Percentiles rank a stretch among this genome's conserved stretches.
phyloP scores from a whole-genome alignment of 2,329 filamentous ascomycete genomes.

The Corynespora cassiicola region DNA sequence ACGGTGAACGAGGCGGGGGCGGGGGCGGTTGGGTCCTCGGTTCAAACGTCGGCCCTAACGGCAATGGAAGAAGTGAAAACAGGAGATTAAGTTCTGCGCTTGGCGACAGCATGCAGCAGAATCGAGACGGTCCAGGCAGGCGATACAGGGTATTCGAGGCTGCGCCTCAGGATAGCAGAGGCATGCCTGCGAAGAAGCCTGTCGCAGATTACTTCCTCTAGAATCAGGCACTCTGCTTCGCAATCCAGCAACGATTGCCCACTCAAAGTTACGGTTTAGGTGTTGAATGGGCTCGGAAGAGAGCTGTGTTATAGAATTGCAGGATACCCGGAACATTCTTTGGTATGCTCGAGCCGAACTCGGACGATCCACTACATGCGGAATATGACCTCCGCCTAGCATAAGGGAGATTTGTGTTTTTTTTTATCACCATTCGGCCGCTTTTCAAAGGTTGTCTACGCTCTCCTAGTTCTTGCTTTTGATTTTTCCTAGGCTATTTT shows the following conservation, averaged over 20 bases:
- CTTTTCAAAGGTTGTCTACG: no score
- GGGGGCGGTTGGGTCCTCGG: constrained; percentile 44
- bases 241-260: background rate
- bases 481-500: no score
- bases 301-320: no score
- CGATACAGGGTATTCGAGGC: constrained; percentile 96
- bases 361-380: no score
- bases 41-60: constrained; percentile 32
- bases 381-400: no score
- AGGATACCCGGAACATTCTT: no score
- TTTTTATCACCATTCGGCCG: no score
- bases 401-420: no score
- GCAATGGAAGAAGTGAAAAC: constrained; percentile 42
- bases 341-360: no score
- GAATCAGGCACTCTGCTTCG: no score
- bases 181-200: constrained; percentile 99
- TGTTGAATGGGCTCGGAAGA: no score
- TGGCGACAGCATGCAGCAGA: constrained; percentile 49
- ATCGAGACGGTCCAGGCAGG: constrained; percentile 75
- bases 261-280: background rate
- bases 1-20: constrained; percentile 68
- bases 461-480: no score
- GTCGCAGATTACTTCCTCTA: constrained; percentile 94
- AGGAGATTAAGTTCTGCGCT: constrained; percentile 45
- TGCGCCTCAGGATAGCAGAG: constrained; percentile 91